These are phyloP conservation scores for Leptosphaerulina australis DNA, from an alignment of 2,329 filamentous ascomycete genomes.

Conservation along the genomic window DNA sequence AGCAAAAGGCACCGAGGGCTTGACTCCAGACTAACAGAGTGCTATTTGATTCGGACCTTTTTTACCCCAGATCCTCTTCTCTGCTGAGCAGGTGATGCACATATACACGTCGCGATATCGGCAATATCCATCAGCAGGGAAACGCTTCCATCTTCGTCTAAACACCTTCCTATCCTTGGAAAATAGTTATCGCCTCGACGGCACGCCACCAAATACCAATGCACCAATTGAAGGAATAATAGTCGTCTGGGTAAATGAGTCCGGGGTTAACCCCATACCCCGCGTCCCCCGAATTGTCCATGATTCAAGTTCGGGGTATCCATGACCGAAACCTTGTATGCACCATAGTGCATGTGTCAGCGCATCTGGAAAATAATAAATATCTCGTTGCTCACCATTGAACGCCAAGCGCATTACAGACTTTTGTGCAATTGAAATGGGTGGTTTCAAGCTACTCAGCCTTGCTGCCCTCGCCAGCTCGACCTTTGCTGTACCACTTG, in stretches of 20 bases:
- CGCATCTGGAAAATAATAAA: constrained; percentile 8
- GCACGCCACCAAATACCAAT: constrained; percentile 9
- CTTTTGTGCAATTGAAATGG: constrained; percentile 17
- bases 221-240: constrained; percentile 36
- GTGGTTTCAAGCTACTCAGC: constrained; percentile 23
- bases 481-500: constrained; percentile 24
- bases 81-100: not conserved
- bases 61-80: constrained; percentile 6
- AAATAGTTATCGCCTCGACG: constrained; percentile 5
- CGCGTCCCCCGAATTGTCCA: constrained; percentile 18
- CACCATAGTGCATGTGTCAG: not conserved
- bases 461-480: constrained; percentile 23
- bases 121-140: constrained; percentile 4
- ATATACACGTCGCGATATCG: not conserved
- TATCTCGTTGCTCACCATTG: constrained; percentile 3
- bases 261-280: constrained; percentile 20
- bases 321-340: constrained; percentile 21
- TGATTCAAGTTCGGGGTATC: constrained; percentile 25
- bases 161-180: constrained; percentile 25
- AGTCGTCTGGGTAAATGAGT: constrained; percentile 11
- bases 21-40: not conserved
- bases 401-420: constrained; percentile 4
- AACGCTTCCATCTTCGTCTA: not conserved
- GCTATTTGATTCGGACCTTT: constrained; percentile 10
- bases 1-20: not conserved